Evolutionary conservation across 768 basidiomycete genomes (phyloP).

Genomic region (Suillus variegatus): DNA sequence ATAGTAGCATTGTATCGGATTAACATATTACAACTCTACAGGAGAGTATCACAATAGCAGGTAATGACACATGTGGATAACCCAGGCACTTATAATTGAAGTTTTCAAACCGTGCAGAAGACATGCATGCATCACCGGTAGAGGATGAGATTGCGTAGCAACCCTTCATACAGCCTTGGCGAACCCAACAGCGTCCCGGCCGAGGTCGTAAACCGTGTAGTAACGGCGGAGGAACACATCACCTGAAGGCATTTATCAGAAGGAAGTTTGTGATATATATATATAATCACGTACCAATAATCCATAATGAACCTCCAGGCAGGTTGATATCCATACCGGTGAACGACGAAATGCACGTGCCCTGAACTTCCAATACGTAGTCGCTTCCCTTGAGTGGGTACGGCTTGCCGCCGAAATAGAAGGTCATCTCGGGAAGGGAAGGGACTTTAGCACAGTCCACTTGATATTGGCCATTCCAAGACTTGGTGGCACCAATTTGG

Average conservation of each 20-base stretch:
- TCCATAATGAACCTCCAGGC: slow-evolving; percentile 82
- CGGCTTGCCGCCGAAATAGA: slow-evolving; percentile 79
- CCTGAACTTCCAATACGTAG: slow-evolving; percentile 88
- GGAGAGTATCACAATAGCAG: background rate
- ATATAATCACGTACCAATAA: slow-evolving; percentile 61
- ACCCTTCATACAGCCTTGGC: slow-evolving; percentile 46
- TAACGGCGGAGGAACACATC: slow-evolving; percentile 92
- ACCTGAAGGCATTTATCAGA: slow-evolving; percentile 39
- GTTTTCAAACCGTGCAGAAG: background rate
- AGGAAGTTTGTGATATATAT: slow-evolving; percentile 7
- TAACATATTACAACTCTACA: slow-evolving; percentile 1
- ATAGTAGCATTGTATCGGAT: background rate
- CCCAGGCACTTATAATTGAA: background rate
- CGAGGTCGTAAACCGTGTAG: slow-evolving; percentile 88
- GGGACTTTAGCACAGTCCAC: slow-evolving; percentile 87
- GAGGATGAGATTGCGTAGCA: background rate
- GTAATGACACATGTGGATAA: background rate
- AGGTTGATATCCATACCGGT: slow-evolving; percentile 88
- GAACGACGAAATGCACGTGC: slow-evolving; percentile 94
- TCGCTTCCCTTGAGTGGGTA: slow-evolving; percentile 83
- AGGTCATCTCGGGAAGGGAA: slow-evolving; percentile 78
- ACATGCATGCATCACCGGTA: background rate
- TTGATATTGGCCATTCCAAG: slow-evolving; percentile 96
- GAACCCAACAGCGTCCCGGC: slow-evolving; percentile 80
- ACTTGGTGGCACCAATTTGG: slow-evolving; percentile 90